Conservation (phyloP, 1,139 yeast genomes). For the Nadsonia commutata region DNA sequence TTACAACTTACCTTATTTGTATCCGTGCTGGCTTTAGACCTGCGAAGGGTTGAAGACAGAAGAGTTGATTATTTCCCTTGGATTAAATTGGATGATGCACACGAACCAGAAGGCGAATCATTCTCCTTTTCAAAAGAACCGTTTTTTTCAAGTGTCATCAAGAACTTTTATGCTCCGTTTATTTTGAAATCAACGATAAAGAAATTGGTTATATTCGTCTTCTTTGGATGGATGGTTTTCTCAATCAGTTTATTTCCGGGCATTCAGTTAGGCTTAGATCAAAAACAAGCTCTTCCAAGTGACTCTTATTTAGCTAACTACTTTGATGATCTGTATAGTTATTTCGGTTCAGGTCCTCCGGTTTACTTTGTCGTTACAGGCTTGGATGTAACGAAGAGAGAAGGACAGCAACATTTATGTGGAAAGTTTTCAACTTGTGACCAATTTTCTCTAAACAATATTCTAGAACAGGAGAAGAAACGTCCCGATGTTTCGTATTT, state of each 20-base stretch:
- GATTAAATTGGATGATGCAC: constrained; percentile 8
- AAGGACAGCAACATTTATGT: constrained; percentile 59
- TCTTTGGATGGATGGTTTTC: constrained; percentile 48
- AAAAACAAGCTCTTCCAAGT: constrained; percentile 70
- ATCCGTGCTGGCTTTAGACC: constrained; percentile 57
- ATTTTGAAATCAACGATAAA: constrained; percentile 35
- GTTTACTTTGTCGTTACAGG: constrained; percentile 65
- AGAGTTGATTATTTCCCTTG: constrained; percentile 41
- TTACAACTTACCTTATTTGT: constrained; percentile 75
- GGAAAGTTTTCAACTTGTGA: constrained; percentile 81
- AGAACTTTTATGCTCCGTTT: constrained; percentile 39
- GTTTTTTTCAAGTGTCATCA: constrained; percentile 28
- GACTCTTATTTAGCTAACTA: constrained; percentile 71
- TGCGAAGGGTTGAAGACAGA: constrained; percentile 40
- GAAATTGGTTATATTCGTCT: constrained; percentile 37
- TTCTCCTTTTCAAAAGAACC: constrained; percentile 7
- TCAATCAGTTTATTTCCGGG: constrained; percentile 57
- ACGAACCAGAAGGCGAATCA: constrained; percentile 6
- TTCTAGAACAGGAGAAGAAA: constrained; percentile 76
- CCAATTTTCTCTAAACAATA: constrained; percentile 60
- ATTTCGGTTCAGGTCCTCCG: constrained; percentile 83
- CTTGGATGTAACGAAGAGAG: constrained; percentile 44
- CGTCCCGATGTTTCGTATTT: constrained; percentile 51
- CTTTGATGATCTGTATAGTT: constrained; percentile 59
- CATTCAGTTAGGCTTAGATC: constrained; percentile 71